Evolutionary conservation across 2,329 filamentous ascomycete genomes (phyloP).

Genomic region (Aspergillus puulaauensis): DNA sequence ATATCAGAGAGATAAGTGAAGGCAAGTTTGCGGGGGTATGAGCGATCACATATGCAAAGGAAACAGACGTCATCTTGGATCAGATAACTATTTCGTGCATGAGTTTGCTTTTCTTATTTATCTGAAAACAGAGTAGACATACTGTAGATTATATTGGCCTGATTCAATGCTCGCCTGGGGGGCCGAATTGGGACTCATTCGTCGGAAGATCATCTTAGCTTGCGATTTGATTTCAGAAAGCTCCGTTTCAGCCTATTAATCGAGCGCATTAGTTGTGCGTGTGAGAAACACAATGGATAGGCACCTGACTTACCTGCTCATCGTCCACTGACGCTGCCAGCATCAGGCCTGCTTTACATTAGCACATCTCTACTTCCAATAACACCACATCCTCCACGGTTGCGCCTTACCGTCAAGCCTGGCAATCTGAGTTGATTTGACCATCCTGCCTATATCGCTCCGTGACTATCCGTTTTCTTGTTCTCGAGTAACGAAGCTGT

Average conservation of each 20-base stretch:
- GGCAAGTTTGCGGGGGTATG: constrained; percentile 95
- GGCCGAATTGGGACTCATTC: constrained; percentile 84
- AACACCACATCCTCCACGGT: neutral
- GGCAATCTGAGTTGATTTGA: constrained; percentile 90
- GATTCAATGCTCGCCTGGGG: constrained; percentile 90
- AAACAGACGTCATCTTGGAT: constrained; percentile 83
- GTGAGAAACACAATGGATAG: neutral
- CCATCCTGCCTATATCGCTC: constrained; percentile 56
- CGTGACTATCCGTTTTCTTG: neutral
- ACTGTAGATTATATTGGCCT: constrained; percentile 82
- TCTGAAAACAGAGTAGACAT: constrained; percentile 34
- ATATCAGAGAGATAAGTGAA: constrained; percentile 98
- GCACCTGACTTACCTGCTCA: constrained; percentile 60
- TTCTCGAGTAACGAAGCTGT: neutral
- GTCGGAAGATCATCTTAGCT: constrained; percentile 84
- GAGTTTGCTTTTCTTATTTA: neutral
- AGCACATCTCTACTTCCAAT: constrained; percentile 17
- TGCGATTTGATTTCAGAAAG: constrained; percentile 87
- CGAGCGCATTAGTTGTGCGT: constrained; percentile 3
- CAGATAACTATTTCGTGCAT: constrained; percentile 63
- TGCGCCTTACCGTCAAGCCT: constrained; percentile 74
- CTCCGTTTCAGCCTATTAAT: constrained; percentile 63
- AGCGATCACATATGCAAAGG: constrained; percentile 87
- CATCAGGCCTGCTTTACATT: constrained; percentile 69
- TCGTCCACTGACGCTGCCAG: constrained; percentile 94